Conservation (phyloP, 1,139 yeast genomes). For the Saccharomycopsis phalli region DNA sequence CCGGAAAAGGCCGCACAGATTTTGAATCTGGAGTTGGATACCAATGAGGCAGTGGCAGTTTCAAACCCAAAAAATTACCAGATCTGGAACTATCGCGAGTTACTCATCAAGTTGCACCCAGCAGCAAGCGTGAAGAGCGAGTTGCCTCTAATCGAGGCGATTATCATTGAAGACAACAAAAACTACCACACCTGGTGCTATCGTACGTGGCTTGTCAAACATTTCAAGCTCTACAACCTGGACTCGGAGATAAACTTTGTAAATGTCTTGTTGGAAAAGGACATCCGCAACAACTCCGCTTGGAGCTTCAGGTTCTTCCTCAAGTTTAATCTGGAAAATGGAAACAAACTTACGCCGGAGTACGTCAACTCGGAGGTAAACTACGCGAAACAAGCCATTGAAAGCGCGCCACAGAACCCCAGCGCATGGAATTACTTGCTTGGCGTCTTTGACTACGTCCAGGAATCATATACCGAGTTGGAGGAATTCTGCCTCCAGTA, state of each 20-base stretch:
- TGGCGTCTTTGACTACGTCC: constrained; percentile 44
- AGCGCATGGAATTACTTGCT: constrained; percentile 80
- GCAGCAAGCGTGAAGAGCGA: constrained; percentile 41
- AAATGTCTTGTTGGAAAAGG: constrained; percentile 43
- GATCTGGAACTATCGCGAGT: constrained; percentile 87
- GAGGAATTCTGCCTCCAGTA: constrained; percentile 38
- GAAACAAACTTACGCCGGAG: constrained; percentile 20
- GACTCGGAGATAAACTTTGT: constrained; percentile 46
- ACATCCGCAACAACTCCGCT: constrained; percentile 83
- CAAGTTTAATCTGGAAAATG: constrained; percentile 21
- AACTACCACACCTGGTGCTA: constrained; percentile 97
- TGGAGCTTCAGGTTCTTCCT: constrained; percentile 83
- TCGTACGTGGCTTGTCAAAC: constrained; percentile 66
- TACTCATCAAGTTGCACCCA: constrained; percentile 34
- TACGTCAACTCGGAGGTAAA: constrained; percentile 21
- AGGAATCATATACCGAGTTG: constrained; percentile 30
- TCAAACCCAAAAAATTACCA: constrained; percentile 87
- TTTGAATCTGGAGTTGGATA: constrained; percentile 49
- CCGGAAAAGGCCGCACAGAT: constrained; percentile 20
- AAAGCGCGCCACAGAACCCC: constrained; percentile 66
- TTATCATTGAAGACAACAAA: constrained; percentile 73
- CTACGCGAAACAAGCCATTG: constrained; percentile 9
- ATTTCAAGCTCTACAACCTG: constrained; percentile 38
- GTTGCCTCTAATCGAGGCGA: constrained; percentile 49
- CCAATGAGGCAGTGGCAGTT: constrained; percentile 72